Base-by-base conservation (phyloP, 768 basidiomycete genomes). In the Agrocybe chaxingu region DNA sequence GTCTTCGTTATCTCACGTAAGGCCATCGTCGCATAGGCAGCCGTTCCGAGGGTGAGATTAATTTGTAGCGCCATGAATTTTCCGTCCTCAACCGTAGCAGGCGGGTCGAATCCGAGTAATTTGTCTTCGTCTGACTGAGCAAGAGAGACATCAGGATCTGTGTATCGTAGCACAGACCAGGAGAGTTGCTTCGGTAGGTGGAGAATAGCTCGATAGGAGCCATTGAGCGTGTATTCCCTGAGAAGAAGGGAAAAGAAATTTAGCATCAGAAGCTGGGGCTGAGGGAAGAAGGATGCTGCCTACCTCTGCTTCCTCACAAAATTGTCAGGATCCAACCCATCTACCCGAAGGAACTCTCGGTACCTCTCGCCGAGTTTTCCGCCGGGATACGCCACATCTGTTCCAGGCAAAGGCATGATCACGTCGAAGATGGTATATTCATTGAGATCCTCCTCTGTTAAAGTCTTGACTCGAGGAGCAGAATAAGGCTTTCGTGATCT, bases 11-110 rank as follows among this genome's bases (percentile, higher is more conserved):
- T 82, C 70, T 97, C 93, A 37, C 93, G 82, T 57, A 99, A 67
- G 3, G 95, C 96, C 97, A 99, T 99, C 2, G 97, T 99, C 1
- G 97, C 97, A 68, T 98, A 99, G 4, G 92, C 87, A 0, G 92
- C 89, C 6, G 92, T 92, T 10, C 90, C 92, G 11, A 99, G 79
- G n/a, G 78, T 82, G 47, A 98, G 69, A 35, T 84, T 71, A 53
- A 99, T 82, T 62, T 95, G 94, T 33, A 99, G 70, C 3, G 96
- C 95, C 66, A 84, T 73, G 66, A 96, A 96, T 60, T 82, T 86
- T 19, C 95, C 95, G 42, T 87, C 78, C 47, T 84, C 80, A 3
- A 72, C 76, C 31, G 82, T 64, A 1, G 72, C 75, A 7, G 92
- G 90, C 4, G 85, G 70, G 50, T 92, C 86, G 56, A 92, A 84